Percentiles rank a stretch among this genome's conserved stretches.
These are phyloP conservation scores for Stagonosporopsis rhizophila DNA, from an alignment of 2,329 filamentous ascomycete genomes.

Conservation along the genomic window DNA sequence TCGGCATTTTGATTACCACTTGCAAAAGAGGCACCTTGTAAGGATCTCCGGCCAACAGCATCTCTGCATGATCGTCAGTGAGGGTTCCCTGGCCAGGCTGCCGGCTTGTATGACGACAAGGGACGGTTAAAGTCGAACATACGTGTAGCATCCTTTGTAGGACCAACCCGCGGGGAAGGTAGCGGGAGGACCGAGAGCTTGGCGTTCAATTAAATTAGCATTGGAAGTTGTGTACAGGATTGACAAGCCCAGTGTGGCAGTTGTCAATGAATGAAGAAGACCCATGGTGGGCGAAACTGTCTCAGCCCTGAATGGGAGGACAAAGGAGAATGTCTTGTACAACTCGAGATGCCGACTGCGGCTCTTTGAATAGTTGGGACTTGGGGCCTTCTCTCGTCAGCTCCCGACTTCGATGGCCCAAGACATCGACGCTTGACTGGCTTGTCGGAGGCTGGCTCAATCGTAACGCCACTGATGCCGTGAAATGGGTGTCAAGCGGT, in stretches of 20 bases:
- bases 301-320: neutral
- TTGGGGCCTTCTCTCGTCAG: neutral
- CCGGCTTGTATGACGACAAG: neutral
- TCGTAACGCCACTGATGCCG: neutral
- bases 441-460: slow-evolving; percentile 1
- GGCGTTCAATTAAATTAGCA: slow-evolving; percentile 11
- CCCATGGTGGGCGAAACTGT: slow-evolving; percentile 8
- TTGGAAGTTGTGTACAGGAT: slow-evolving; percentile 1
- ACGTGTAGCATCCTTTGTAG: slow-evolving; percentile 41
- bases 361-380: slow-evolving; percentile 3
- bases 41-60: slow-evolving; percentile 22
- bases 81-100: neutral
- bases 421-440: neutral
- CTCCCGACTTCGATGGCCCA: neutral
- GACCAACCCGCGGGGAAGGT: slow-evolving; percentile 24
- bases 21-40: slow-evolving; percentile 19
- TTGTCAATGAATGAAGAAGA: neutral
- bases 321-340: neutral
- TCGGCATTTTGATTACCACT: slow-evolving; percentile 35
- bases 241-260: slow-evolving; percentile 9
- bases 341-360: neutral
- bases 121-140: slow-evolving; percentile 12
- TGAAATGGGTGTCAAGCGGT: neutral
- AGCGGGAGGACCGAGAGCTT: slow-evolving; percentile 6
- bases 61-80: slow-evolving; percentile 17